phyloP scores from a whole-genome alignment of 495 filamentous ascomycete species.

The Neurospora discreta region DNA sequence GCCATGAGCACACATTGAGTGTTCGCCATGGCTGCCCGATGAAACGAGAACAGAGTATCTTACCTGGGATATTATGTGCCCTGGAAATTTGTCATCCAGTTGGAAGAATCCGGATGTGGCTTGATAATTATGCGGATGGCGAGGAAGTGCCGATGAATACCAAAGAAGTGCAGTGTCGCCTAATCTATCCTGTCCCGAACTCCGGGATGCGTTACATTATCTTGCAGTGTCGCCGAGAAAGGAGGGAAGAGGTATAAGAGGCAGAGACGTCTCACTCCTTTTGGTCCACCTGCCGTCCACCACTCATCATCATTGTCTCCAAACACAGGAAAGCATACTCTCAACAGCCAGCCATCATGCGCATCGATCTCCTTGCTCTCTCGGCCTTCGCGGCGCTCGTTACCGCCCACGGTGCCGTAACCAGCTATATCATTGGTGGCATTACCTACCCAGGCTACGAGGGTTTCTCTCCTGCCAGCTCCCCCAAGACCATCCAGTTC shows the following conservation, averaged over 20 bases:
- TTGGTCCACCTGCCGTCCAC: neutral
- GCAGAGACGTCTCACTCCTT: neutral
- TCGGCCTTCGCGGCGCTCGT: conserved; percentile 17
- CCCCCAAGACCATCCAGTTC: conserved; percentile 39
- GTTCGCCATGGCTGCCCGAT: neutral
- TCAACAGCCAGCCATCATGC: conserved; percentile 1
- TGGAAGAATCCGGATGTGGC: neutral
- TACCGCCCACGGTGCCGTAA: conserved; percentile 42
- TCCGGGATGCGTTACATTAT: neutral
- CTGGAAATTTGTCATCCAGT: neutral
- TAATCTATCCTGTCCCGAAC: neutral
- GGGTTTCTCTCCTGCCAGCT: conserved; percentile 29
- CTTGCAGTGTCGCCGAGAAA: neutral
- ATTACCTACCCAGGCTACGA: conserved; percentile 37
- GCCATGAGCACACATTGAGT: neutral
- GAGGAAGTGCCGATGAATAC: neutral
- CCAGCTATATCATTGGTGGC: conserved; percentile 40
- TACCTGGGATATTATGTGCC: neutral
- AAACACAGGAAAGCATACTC: neutral
- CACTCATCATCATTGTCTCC: neutral
- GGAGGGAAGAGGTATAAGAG: neutral
- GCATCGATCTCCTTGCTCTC: neutral
- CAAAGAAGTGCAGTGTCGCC: neutral
- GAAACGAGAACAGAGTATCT: neutral
- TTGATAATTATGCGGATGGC: neutral